Base-by-base conservation (phyloP, 768 basidiomycete species). In the Leucocoprinus sp. region DNA sequence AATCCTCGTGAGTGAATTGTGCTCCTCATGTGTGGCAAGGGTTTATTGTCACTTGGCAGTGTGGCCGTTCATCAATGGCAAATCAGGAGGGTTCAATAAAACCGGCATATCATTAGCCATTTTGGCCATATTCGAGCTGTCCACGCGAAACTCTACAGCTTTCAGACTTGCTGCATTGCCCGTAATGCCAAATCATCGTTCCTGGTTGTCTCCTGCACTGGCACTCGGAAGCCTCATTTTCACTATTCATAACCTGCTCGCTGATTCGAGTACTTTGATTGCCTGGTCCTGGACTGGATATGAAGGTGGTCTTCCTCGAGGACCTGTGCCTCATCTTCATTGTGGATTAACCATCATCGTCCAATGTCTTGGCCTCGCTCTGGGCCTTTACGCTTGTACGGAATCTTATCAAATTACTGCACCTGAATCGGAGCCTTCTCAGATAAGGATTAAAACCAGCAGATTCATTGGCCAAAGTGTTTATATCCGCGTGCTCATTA, bases 271-370 rank as follows among this genome's bases (percentile, higher is more conserved):
- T 52, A 87, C 88, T 0, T 72, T 91, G 36, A 71, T 92, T 48
- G 78, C 86, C 15, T 91, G 87, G 84, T 82, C 85, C 2, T 93
- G 90, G 90, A 84, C 87, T 0, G 90, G 90, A n/a, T 93, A 82
- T 52, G 74, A 78, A 17, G 66, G 82, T 35, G 64, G 72, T 28
- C 56, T 57, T 3, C 72, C 80, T 26, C 73, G 65, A 40, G 90
- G 90, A 0, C 90, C 90, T 2, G 60, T 83, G 1, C 82, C 88
- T 5, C 77, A 84, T 54, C 60, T 84, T 4, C 80, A 84, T 55
- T 80, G 78, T n/a, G 70, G 75, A 0, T 59, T 86, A 37, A 87
- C 87, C 11, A 66, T 90, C 26, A 55, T 80, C 17, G 74, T 75
- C 1, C 80, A 85, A 56, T 69, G 68, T 2, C 26, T 80, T 5